These are phyloP conservation scores for Coemansia sp. DNA, from an alignment of 192 early-diverging fungal species.

Conservation along the genomic window DNA sequence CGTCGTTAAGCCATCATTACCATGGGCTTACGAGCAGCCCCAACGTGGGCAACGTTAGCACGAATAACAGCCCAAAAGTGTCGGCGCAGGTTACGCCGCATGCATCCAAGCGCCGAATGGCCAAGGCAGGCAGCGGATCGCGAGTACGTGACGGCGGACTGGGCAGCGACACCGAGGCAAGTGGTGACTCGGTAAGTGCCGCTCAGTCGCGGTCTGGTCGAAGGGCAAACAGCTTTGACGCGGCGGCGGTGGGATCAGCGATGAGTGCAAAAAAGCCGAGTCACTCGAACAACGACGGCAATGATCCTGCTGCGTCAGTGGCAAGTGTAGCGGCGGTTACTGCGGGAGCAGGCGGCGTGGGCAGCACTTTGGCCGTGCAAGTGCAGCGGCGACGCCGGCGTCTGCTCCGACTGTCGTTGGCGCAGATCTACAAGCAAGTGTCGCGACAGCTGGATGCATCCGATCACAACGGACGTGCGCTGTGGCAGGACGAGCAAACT, in stretches of 20 bases:
- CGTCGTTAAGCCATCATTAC: slow-evolving; percentile 20
- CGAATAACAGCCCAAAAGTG: background rate
- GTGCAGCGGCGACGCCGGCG: slow-evolving; percentile 21
- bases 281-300: background rate
- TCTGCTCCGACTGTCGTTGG: slow-evolving; percentile 43
- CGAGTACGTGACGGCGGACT: slow-evolving; percentile 12
- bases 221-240: slow-evolving; percentile 49
- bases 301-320: background rate
- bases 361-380: slow-evolving; percentile 26
- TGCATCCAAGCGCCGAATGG: slow-evolving; percentile 22
- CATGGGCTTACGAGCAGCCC: slow-evolving; percentile 16
- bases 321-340: slow-evolving; percentile 24
- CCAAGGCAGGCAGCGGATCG: slow-evolving; percentile 11
- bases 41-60: background rate
- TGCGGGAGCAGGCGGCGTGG: slow-evolving; percentile 23
- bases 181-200: slow-evolving; percentile 25
- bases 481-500: slow-evolving; percentile 54
- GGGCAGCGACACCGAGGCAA: slow-evolving; percentile 30
- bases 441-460: slow-evolving; percentile 50
- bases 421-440: slow-evolving; percentile 49
- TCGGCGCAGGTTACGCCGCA: slow-evolving; percentile 23
- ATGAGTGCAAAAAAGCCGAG: slow-evolving; percentile 3
- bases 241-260: slow-evolving; percentile 11
- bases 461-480: slow-evolving; percentile 55
- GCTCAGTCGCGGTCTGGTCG: slow-evolving; percentile 10